Conservation (phyloP, 2,329 filamentous ascomycete species). For the Aspergillus ruber region DNA sequence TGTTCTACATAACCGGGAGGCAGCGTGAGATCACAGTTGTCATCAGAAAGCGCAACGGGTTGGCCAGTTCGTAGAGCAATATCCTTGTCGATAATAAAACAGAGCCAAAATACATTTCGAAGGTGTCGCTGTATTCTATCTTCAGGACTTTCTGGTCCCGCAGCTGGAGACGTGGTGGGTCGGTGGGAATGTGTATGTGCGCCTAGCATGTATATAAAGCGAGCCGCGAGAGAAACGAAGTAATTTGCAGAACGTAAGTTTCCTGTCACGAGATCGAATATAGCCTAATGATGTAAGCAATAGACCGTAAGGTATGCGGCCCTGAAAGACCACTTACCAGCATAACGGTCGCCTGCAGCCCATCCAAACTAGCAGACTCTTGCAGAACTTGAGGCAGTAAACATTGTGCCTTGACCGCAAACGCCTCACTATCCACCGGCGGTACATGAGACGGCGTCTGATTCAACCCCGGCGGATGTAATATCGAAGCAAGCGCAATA, state of each 20-base stretch:
- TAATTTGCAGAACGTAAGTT: slow-evolving; percentile 43
- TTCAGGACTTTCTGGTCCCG: slow-evolving; percentile 7
- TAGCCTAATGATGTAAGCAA: slow-evolving; percentile 14
- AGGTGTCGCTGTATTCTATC: slow-evolving; percentile 21
- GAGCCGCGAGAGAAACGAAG: slow-evolving; percentile 41
- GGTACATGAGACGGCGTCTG: background rate
- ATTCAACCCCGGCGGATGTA: slow-evolving; percentile 15
- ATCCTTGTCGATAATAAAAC: slow-evolving; percentile 53
- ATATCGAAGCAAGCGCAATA: slow-evolving; percentile 31
- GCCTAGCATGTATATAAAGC: slow-evolving; percentile 46
- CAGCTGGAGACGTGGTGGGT: slow-evolving; percentile 19
- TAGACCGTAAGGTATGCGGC: no score
- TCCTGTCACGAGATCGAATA: slow-evolving; percentile 43
- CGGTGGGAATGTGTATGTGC: slow-evolving; percentile 32
- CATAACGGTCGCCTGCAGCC: slow-evolving; percentile 43
- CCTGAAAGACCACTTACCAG: slow-evolving; percentile 34
- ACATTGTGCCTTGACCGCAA: slow-evolving; percentile 36
- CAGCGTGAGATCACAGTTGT: slow-evolving; percentile 49
- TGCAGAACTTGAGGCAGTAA: slow-evolving; percentile 41
- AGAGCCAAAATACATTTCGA: slow-evolving; percentile 49
- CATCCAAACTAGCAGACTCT: slow-evolving; percentile 37
- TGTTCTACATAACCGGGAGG: slow-evolving; percentile 37
- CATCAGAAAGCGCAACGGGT: slow-evolving; percentile 46
- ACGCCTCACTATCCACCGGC: slow-evolving; percentile 36
- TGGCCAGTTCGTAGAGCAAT: slow-evolving; percentile 49